Percentiles rank a stretch among this genome's conserved stretches.
Conservation (phyloP, 768 basidiomycete species). For the Boletus rubescentipes region DNA sequence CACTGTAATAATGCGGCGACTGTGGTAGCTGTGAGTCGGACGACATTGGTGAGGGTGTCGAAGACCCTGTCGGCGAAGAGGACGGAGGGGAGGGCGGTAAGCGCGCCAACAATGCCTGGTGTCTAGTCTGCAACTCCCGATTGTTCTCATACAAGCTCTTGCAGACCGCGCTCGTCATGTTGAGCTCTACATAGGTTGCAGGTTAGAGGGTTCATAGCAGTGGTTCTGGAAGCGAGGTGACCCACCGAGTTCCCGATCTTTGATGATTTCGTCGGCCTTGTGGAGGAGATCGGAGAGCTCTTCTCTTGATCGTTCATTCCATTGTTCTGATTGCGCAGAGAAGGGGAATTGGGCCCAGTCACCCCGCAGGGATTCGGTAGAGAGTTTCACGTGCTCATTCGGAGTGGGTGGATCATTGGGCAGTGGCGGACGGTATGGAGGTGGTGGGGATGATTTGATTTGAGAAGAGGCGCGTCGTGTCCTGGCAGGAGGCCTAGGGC, state of each 20-base stretch:
- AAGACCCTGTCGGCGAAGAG: conserved; percentile 31
- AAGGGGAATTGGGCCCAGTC: conserved; percentile 21
- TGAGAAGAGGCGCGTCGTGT: conserved; percentile 47
- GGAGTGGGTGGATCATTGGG: conserved; percentile 28
- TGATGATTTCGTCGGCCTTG: conserved; percentile 74
- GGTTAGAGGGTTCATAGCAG: conserved; percentile 8
- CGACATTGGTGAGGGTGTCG: conserved; percentile 24
- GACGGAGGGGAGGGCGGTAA: conserved; percentile 48
- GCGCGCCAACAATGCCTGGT: conserved; percentile 67
- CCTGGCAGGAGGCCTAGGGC: conserved; percentile 73
- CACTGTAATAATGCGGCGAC: conserved; percentile 35
- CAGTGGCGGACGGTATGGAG: conserved; percentile 52
- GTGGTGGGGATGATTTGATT: conserved; percentile 46
- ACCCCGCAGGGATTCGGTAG: conserved; percentile 18
- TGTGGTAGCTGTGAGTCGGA: conserved; percentile 28
- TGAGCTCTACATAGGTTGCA: conserved; percentile 50
- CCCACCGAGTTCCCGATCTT: conserved; percentile 73
- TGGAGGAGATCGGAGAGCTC: conserved; percentile 68
- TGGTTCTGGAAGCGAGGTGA: neutral
- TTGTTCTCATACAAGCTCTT: conserved; percentile 72
- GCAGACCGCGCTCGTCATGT: conserved; percentile 63
- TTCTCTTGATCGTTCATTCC: conserved; percentile 70
- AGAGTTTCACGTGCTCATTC: conserved; percentile 36
- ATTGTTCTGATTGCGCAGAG: conserved; percentile 39
- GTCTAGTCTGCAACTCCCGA: conserved; percentile 63